Percentiles rank a stretch among this genome's conserved stretches.
phyloP scores from a whole-genome alignment of 2,329 filamentous ascomycete genomes.

The Talaromyces sp. region DNA sequence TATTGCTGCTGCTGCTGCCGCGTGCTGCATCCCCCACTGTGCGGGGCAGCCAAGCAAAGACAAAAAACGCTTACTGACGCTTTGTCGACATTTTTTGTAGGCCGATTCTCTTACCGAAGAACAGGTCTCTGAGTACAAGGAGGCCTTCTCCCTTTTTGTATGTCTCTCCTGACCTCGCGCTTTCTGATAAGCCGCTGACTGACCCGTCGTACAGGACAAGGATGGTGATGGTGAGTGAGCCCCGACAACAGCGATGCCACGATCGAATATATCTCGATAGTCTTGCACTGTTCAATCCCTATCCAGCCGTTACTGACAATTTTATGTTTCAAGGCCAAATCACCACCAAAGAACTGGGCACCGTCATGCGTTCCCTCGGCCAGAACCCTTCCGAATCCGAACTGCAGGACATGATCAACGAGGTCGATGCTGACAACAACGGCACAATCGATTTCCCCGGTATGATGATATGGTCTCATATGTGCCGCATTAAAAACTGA shows the following conservation, averaged over 20 bases:
- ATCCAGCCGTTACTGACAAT: background rate
- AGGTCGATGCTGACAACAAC: conserved; percentile 88
- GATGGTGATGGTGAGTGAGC: conserved; percentile 76
- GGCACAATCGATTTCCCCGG: conserved; percentile 88
- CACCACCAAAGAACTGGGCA: conserved; percentile 84
- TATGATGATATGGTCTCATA: conserved; percentile 38
- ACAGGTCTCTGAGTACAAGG: conserved; percentile 99
- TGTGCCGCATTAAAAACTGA: conserved; percentile 5
- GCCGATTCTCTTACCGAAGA: conserved; percentile 98
- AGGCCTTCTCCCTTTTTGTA: conserved; percentile 99
- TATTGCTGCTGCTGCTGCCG: background rate
- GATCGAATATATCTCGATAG: background rate
- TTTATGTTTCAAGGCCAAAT: conserved; percentile 62
- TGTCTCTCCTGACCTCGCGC: conserved; percentile 42
- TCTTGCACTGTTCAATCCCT: background rate
- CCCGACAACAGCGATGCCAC: background rate
- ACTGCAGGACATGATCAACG: conserved; percentile 91
- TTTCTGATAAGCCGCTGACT: background rate
- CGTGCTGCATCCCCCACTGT: conserved; percentile 22
- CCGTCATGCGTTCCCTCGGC: conserved; percentile 83
- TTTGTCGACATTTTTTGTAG: conserved; percentile 44
- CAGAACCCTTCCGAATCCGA: conserved; percentile 89
- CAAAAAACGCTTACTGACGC: conserved; percentile 18
- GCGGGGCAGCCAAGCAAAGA: conserved; percentile 22
- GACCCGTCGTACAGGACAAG: conserved; percentile 60